A percentile compares a stretch with the other conserved stretches of the same genome.
phyloP scores from a whole-genome alignment of 768 basidiomycete species.

The Gelatoporia subvermispora region DNA sequence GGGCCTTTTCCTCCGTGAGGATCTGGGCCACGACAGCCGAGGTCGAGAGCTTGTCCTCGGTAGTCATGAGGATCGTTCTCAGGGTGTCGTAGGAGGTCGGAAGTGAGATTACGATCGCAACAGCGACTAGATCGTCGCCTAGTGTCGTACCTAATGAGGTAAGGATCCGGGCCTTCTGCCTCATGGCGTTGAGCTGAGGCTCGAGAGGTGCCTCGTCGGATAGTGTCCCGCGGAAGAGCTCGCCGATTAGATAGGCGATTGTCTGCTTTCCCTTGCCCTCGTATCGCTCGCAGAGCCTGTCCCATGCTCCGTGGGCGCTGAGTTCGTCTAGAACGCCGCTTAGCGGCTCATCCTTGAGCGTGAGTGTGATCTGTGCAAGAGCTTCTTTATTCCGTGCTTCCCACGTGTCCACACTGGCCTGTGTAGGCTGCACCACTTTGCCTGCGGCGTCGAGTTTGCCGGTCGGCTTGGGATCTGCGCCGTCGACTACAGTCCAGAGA shows the following conservation, averaged over 20 bases:
- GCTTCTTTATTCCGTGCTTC: constrained; percentile 11
- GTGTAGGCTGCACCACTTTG: no score
- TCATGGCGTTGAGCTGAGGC: constrained; percentile 18
- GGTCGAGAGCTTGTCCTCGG: constrained; percentile 1
- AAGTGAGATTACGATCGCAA: constrained; percentile 19
- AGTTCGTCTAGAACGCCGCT: constrained; percentile 13
- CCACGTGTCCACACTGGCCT: neutral
- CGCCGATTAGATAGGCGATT: constrained; percentile 18
- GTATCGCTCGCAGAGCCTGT: constrained; percentile 13
- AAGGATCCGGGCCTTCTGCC: constrained; percentile 11
- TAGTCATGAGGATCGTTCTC: constrained; percentile 16
- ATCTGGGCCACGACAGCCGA: constrained; percentile 6
- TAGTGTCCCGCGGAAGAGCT: constrained; percentile 18
- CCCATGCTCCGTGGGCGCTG: constrained; percentile 16
- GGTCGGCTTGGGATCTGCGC: neutral
- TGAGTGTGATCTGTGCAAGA: constrained; percentile 18
- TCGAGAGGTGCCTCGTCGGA: constrained; percentile 13
- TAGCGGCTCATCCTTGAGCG: constrained; percentile 19
- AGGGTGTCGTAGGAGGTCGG: constrained; percentile 18
- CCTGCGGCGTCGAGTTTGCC: no score
- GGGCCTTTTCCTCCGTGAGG: constrained; percentile 12
- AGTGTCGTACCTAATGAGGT: constrained; percentile 11
- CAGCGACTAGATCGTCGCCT: constrained; percentile 15
- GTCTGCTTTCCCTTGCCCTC: constrained; percentile 20
- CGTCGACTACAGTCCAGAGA: constrained; percentile 7